Evolutionary conservation across 2,329 filamentous ascomycete genomes (phyloP).

Genomic region (Epichloe gansuensis): DNA sequence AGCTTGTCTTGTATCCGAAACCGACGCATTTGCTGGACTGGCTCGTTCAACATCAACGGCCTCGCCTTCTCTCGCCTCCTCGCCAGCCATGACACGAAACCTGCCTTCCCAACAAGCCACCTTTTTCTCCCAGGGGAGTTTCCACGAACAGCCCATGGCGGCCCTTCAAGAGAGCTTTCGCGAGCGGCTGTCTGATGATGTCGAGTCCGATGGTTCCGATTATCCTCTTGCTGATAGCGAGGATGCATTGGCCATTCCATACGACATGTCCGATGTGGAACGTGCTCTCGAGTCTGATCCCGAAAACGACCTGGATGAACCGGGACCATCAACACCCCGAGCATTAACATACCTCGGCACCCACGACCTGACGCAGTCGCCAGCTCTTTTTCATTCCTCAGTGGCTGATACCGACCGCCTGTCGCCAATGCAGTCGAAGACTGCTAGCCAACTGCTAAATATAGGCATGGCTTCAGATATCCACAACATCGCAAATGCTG

Average conservation of each 20-base stretch:
- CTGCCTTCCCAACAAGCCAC: slow-evolving; percentile 21
- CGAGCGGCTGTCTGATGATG: slow-evolving; percentile 12
- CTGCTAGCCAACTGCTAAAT: slow-evolving; percentile 8
- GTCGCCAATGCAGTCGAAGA: slow-evolving; percentile 1
- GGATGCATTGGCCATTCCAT: slow-evolving; percentile 43
- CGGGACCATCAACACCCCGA: slow-evolving; percentile 37
- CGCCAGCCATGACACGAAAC: slow-evolving; percentile 34
- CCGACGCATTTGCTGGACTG: slow-evolving; percentile 49
- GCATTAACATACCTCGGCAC: slow-evolving; percentile 34
- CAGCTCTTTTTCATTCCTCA: slow-evolving; percentile 17
- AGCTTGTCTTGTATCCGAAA: slow-evolving; percentile 54
- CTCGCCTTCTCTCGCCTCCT: slow-evolving; percentile 31
- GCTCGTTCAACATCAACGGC: slow-evolving; percentile 42
- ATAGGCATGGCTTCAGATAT: background rate
- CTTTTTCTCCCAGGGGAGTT: slow-evolving; percentile 15
- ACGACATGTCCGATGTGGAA: slow-evolving; percentile 26
- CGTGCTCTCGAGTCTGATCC: slow-evolving; percentile 23
- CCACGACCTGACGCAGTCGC: slow-evolving; percentile 2
- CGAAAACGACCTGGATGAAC: slow-evolving; percentile 22
- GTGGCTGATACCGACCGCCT: slow-evolving; percentile 7
- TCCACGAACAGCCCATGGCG: slow-evolving; percentile 14
- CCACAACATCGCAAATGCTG: background rate
- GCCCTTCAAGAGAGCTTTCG: slow-evolving; percentile 15
- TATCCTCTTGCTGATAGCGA: slow-evolving; percentile 36
- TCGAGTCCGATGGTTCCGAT: slow-evolving; percentile 10